phyloP scores from a whole-genome alignment of 1,284 basidiomycete genomes.

The Malassezia cuniculi region DNA sequence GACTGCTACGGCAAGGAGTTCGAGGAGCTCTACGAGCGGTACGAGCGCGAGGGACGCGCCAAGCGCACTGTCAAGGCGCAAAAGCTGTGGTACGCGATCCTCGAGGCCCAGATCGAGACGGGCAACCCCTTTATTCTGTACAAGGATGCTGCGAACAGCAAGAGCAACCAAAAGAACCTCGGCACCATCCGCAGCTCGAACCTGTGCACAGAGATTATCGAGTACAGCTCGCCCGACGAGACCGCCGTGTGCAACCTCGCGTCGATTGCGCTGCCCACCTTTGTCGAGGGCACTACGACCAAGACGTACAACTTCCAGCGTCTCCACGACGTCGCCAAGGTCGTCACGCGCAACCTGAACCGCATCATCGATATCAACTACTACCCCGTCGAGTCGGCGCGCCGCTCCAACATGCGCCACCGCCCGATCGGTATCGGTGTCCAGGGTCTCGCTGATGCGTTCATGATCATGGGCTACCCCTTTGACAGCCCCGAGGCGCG shows the following conservation, averaged over 20 bases:
- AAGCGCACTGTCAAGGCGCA: conserved; percentile 83
- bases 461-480: conserved; percentile 91
- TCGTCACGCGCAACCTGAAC: conserved; percentile 62
- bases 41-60: conserved; percentile 80
- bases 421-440: conserved; percentile 96
- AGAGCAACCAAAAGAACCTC: conserved; percentile 83
- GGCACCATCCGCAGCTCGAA: conserved; percentile 99
- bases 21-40: conserved; percentile 73
- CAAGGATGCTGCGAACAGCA: conserved; percentile 54
- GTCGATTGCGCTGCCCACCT: conserved; percentile 75
- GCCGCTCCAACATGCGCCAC: conserved; percentile 88
- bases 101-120: conserved; percentile 96
- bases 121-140: conserved; percentile 97
- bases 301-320: conserved; percentile 70
- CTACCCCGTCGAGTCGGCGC: conserved; percentile 84
- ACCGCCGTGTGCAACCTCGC: conserved; percentile 98
- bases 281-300: conserved; percentile 37
- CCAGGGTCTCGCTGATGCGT: conserved; percentile 93
- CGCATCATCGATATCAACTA: conserved; percentile 81
- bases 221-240: conserved; percentile 95
- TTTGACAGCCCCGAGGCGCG: conserved; percentile 84
- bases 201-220: conserved; percentile 96
- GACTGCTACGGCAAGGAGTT: conserved; percentile 89
- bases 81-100: conserved; percentile 95
- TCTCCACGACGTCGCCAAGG: conserved; percentile 81